These are phyloP conservation scores for Canariomyces notabilis DNA, from an alignment of 2,329 filamentous ascomycete species.

Conservation along the genomic window DNA sequence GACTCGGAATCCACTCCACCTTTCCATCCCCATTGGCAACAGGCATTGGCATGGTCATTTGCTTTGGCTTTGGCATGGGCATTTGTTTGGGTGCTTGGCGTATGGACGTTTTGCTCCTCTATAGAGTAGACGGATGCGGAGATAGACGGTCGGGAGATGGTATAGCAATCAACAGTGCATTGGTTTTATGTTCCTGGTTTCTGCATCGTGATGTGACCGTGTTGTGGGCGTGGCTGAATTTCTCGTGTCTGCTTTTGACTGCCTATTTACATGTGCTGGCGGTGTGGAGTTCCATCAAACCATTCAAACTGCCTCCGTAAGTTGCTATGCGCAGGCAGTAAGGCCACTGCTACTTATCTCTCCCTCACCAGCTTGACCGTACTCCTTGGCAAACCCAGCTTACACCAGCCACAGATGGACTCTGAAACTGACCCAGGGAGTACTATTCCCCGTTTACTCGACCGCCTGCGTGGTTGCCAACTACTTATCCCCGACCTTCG, in stretches of 20 bases:
- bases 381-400: no score
- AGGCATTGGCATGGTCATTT: neutral
- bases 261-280: neutral
- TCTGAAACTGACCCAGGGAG: no score
- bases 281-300: no score
- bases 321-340: no score
- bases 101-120: neutral
- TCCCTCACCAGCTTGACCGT: no score
- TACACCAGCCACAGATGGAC: no score
- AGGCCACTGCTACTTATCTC: no score
- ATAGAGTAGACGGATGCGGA: neutral
- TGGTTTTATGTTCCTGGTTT: no score
- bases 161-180: neutral
- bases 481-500: constrained; percentile 14
- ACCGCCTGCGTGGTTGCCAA: constrained; percentile 3
- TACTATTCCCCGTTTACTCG: neutral
- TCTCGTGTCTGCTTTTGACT: no score
- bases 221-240: no score
- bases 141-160: neutral
- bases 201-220: no score
- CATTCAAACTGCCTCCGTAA: no score
- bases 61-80: neutral
- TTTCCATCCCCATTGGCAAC: constrained; percentile 1
- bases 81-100: neutral
- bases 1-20: neutral